Percentiles rank a stretch among this genome's conserved stretches.
phyloP scores from a whole-genome alignment of 345 rosid genomes.

The Durio zibethinus region DNA sequence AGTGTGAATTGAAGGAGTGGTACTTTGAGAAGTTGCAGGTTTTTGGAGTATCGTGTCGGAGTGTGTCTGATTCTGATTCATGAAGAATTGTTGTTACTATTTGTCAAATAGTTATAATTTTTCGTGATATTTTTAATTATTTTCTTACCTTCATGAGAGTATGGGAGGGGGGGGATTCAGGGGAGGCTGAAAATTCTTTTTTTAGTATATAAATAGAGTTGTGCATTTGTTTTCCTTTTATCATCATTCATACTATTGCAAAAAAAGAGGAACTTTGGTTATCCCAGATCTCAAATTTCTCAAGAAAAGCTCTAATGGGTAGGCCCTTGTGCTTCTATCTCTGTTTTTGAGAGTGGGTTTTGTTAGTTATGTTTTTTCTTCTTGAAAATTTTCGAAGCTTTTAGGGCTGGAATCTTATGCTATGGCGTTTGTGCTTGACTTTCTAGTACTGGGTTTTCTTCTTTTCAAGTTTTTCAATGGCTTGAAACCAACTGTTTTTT shows the following conservation, averaged over 20 bases:
- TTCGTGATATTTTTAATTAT: constrained; percentile 13
- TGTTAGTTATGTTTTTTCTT: background rate
- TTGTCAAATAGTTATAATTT: background rate
- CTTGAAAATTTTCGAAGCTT: background rate
- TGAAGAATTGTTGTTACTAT: background rate
- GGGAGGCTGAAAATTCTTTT: constrained; percentile 25
- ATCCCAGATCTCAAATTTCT: constrained; percentile 21
- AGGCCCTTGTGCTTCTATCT: constrained; percentile 22
- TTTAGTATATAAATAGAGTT: constrained; percentile 24
- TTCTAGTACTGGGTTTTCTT: constrained; percentile 6
- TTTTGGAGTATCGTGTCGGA: constrained; percentile 76
- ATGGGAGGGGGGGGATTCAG: constrained; percentile 21
- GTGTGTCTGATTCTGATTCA: constrained; percentile 32
- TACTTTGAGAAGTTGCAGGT: constrained; percentile 45
- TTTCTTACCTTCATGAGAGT: constrained; percentile 20
- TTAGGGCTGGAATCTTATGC: constrained; percentile 2
- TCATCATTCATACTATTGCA: constrained; percentile 5
- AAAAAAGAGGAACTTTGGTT: constrained; percentile 16
- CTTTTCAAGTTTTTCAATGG: constrained; percentile 2
- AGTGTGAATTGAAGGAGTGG: background rate
- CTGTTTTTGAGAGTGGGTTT: constrained; percentile 19
- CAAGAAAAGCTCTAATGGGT: constrained; percentile 48
- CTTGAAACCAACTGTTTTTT: background rate
- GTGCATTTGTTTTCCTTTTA: constrained; percentile 17
- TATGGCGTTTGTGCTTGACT: constrained; percentile 23